Conservation (phyloP, 805 yeast species). For the Saturnispora halmiae region DNA sequence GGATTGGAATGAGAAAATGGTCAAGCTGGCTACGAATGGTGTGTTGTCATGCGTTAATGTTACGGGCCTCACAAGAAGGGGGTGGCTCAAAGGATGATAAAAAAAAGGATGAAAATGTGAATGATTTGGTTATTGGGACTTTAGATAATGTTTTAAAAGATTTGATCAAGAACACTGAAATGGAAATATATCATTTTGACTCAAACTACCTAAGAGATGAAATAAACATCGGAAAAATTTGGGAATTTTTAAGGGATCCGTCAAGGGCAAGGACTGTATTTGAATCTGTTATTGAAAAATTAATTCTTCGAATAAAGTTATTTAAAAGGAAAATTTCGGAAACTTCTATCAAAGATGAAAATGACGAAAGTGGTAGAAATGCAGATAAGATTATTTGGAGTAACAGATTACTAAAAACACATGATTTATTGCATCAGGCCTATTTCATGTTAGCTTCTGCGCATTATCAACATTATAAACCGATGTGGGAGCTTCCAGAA, state of each 20-base stretch:
- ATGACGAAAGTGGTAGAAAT: slow-evolving; percentile 3
- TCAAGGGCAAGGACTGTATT: slow-evolving; percentile 41
- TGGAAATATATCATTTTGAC: slow-evolving; percentile 40
- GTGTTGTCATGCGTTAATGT: slow-evolving; percentile 68
- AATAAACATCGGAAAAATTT: slow-evolving; percentile 59
- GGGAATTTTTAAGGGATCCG: slow-evolving; percentile 50
- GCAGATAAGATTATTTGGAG: slow-evolving; percentile 10
- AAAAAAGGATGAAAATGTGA: slow-evolving; percentile 8
- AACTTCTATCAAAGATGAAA: not conserved
- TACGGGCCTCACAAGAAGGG: slow-evolving; percentile 10
- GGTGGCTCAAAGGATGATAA: slow-evolving; percentile 11
- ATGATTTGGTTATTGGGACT: slow-evolving; percentile 31
- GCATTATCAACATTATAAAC: slow-evolving; percentile 46
- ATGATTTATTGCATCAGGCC: slow-evolving; percentile 62
- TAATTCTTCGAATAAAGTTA: slow-evolving; percentile 20
- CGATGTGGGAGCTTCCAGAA: slow-evolving; percentile 27
- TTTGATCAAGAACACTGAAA: slow-evolving; percentile 50
- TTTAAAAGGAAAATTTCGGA: slow-evolving; percentile 8
- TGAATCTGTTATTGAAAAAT: slow-evolving; percentile 30
- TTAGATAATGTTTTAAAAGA: slow-evolving; percentile 60
- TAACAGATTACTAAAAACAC: slow-evolving; percentile 37
- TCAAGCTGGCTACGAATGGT: slow-evolving; percentile 59
- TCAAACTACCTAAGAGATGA: slow-evolving; percentile 36
- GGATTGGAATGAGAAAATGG: slow-evolving; percentile 56
- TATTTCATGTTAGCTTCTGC: slow-evolving; percentile 72